Base-by-base conservation (phyloP, 164 flowering plant species). In the Nelumbo lutea region DNA sequence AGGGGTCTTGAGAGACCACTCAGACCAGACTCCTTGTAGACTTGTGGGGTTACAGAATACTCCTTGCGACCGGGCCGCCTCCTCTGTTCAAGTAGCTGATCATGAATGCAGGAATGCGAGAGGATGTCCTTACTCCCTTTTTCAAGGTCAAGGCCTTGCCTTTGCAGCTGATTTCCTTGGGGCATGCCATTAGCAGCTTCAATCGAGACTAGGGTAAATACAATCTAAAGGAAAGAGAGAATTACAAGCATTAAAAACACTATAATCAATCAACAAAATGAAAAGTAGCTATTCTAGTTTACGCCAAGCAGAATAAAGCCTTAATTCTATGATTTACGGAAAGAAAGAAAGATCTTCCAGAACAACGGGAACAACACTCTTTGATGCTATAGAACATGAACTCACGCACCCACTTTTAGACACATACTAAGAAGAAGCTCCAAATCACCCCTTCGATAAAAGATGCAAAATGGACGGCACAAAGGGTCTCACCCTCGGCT, bases 21-120 rank as follows among this genome's bases (percentile, higher is more conserved):
- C 66, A 27, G 43, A 74, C 70, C 79, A 68, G 85, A 68, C 66
- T 78, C 81, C 70, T 77, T 75, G 72, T 96, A 96, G 50, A 93
- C 79, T 79, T 96, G 99, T 13, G 96, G 92, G 39, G 92, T 91
- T 42, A 96, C 90, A 1, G 99, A 88, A 74, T 88, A 91, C 62
- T 85, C 96, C 74, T 88, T 80, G 42, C 75, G 88, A 70, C 98
- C 98, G 58, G 97, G 96, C 67, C 89, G 85, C 69, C 81, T 85
- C 72, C 95, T 87, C 74, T 91, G 91, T 81, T 90, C 90, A 68
- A 96, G 83, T 72, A 96, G 86, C 73, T 91, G 96, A 75, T 91
- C 99, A 80, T 96, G 99, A 61, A 96, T 96, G 73, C 99, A 96
- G 67, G 99, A 90, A 84, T 96, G 99, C 39, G 97, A 84, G 44